Evolutionary conservation across 768 basidiomycete genomes (phyloP).

Genomic region (Austroboletus eburneus): DNA sequence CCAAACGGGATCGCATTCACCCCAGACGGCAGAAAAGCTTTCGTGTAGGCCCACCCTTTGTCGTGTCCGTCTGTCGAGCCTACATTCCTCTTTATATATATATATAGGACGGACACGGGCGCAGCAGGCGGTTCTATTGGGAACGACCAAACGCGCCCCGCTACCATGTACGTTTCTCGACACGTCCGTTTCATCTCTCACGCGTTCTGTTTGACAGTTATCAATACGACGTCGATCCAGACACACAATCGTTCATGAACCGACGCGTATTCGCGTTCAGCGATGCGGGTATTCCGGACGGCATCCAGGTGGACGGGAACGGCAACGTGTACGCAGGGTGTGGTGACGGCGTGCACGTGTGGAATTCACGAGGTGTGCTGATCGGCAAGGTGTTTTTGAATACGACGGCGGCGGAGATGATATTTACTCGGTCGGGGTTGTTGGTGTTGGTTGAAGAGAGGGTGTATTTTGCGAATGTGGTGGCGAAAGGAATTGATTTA

Average conservation of each 20-base stretch:
- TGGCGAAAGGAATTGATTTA: conserved; percentile 27
- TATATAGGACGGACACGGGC: conserved; percentile 27
- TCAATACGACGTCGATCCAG: conserved; percentile 60
- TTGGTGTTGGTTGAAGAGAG: conserved; percentile 38
- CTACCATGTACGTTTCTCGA: conserved; percentile 55
- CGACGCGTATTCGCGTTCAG: conserved; percentile 64
- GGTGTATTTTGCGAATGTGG: conserved; percentile 37
- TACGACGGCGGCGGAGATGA: conserved; percentile 34
- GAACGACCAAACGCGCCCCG: conserved; percentile 53
- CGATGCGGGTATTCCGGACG: conserved; percentile 66
- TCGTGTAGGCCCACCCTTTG: conserved; percentile 59
- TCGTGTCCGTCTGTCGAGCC: no score
- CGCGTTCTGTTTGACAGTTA: conserved; percentile 40
- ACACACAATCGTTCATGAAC: conserved; percentile 50
- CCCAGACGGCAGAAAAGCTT: conserved; percentile 51
- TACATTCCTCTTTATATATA: no score
- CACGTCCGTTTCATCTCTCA: background rate
- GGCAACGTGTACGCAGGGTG: conserved; percentile 67
- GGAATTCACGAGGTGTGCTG: conserved; percentile 50
- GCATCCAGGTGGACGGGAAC: conserved; percentile 56
- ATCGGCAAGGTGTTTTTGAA: conserved; percentile 61
- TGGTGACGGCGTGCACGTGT: conserved; percentile 68
- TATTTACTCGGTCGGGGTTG: conserved; percentile 38
- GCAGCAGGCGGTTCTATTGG: conserved; percentile 39
- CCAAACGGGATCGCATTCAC: conserved; percentile 76